Evolutionary conservation across 768 basidiomycete species (phyloP).

Genomic region (Boletus pseudo-olivaceus): DNA sequence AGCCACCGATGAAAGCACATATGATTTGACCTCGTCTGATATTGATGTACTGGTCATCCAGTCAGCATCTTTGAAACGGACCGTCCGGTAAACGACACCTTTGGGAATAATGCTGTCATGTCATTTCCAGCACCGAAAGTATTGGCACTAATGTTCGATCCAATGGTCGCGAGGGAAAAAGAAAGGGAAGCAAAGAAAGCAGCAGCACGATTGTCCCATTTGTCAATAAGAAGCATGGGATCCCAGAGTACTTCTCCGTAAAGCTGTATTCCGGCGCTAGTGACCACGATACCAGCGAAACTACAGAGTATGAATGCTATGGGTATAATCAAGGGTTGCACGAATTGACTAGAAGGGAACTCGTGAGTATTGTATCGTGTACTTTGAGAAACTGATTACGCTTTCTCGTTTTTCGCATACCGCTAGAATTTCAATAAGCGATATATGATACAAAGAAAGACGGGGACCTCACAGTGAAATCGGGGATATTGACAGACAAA

Average conservation of each 20-base stretch:
- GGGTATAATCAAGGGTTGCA: slow-evolving; percentile 77
- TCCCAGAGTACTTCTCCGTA: slow-evolving; percentile 76
- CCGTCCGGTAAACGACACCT: slow-evolving; percentile 8
- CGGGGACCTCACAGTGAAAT: slow-evolving; percentile 56
- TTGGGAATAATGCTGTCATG: slow-evolving; percentile 72
- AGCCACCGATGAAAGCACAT: slow-evolving; percentile 49
- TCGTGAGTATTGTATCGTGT: neutral
- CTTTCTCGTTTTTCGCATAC: slow-evolving; percentile 68
- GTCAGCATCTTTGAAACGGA: slow-evolving; percentile 1
- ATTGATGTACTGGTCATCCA: slow-evolving; percentile 23
- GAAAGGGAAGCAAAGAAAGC: slow-evolving; percentile 79
- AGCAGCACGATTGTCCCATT: slow-evolving; percentile 82
- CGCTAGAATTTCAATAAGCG: too few relatives aligned
- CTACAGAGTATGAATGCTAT: slow-evolving; percentile 71
- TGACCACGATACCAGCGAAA: slow-evolving; percentile 78
- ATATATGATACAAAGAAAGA: neutral
- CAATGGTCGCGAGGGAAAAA: slow-evolving; percentile 69
- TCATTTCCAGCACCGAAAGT: slow-evolving; percentile 76
- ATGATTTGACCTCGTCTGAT: slow-evolving; percentile 30
- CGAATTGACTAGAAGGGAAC: slow-evolving; percentile 49
- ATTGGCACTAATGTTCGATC: slow-evolving; percentile 77
- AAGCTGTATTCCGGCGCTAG: slow-evolving; percentile 66
- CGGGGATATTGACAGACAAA: slow-evolving; percentile 76
- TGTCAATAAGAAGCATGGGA: slow-evolving; percentile 68
- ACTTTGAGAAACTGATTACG: slow-evolving; percentile 38